Evolutionary conservation across 2,329 filamentous ascomycete genomes (phyloP).

Genomic region (Arthrinium phaeospermum): DNA sequence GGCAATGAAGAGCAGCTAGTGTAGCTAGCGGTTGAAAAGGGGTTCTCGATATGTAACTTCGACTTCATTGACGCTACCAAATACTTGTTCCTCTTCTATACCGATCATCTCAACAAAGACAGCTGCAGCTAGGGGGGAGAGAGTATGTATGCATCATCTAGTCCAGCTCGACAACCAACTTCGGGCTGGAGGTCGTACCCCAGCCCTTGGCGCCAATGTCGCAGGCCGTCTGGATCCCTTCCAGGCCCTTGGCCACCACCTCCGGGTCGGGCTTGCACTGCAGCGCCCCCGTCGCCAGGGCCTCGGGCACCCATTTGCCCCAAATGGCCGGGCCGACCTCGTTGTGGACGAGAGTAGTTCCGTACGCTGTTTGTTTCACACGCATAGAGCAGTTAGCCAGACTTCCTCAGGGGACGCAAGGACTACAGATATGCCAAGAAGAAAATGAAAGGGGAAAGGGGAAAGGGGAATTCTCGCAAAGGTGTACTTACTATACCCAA

Average conservation of each 20-base stretch:
- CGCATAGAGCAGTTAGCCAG: constrained; percentile 32
- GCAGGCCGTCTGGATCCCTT: constrained; percentile 41
- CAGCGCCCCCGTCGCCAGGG: constrained; percentile 43
- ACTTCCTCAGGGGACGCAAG: constrained; percentile 28
- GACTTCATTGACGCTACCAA: not conserved
- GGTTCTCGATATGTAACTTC: no score
- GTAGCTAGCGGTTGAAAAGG: no score
- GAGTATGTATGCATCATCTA: not conserved
- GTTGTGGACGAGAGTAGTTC: constrained; percentile 36
- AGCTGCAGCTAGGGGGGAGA: not conserved
- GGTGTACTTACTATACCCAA: constrained; percentile 36
- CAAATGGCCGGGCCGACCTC: constrained; percentile 42
- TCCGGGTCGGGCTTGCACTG: constrained; percentile 46
- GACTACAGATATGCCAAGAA: constrained; percentile 34
- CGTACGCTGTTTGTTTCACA: constrained; percentile 34
- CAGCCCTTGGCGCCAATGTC: constrained; percentile 9
- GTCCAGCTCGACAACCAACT: constrained; percentile 11
- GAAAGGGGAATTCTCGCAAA: constrained; percentile 21
- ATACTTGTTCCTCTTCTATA: not conserved
- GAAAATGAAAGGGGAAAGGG: not conserved
- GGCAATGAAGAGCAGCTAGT: no score
- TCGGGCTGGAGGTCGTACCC: not conserved
- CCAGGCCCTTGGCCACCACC: constrained; percentile 48
- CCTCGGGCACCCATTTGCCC: constrained; percentile 44
- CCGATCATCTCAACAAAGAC: not conserved